Percentiles rank a stretch among this genome's conserved stretches.
Conservation (phyloP, 495 filamentous ascomycete genomes). For the Pyrenula aspistea region DNA sequence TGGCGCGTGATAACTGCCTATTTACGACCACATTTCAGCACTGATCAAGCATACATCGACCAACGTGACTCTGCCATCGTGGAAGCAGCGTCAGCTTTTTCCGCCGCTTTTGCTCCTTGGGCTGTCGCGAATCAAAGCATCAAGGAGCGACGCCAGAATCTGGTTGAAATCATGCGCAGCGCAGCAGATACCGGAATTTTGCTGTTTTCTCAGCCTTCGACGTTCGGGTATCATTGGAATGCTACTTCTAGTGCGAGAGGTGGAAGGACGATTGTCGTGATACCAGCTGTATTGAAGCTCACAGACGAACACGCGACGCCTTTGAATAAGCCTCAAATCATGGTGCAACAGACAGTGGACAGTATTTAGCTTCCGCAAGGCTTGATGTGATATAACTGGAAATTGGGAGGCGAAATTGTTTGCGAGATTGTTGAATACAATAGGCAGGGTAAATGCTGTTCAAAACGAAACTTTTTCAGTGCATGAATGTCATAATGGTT, state of each 20-base stretch:
- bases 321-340: conserved; percentile 6
- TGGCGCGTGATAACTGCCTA: conserved; percentile 18
- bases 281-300: conserved; percentile 12
- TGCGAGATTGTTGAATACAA: too few species aligned
- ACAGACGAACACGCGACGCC: conserved; percentile 11
- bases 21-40: conserved; percentile 2
- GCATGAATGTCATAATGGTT: too few species aligned
- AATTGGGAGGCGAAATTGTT: too few species aligned
- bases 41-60: background rate
- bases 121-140: conserved; percentile 5
- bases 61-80: conserved; percentile 1
- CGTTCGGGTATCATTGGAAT: conserved; percentile 12
- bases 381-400: too few species aligned
- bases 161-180: conserved; percentile 8
- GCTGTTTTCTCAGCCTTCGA: conserved; percentile 18
- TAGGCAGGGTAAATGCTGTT: too few species aligned
- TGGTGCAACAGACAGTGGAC: conserved; percentile 3
- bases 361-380: too few species aligned
- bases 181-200: conserved; percentile 13
- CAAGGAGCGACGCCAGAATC: conserved; percentile 6
- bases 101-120: conserved; percentile 10
- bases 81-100: conserved; percentile 9
- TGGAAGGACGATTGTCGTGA: conserved; percentile 4
- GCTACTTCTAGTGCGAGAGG: background rate
- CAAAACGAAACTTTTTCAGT: too few species aligned